A percentile compares a stretch with the other conserved stretches of the same genome.
These are phyloP conservation scores for Candida parachauliodes DNA, from an alignment of 805 yeast species.

Conservation along the genomic window DNA sequence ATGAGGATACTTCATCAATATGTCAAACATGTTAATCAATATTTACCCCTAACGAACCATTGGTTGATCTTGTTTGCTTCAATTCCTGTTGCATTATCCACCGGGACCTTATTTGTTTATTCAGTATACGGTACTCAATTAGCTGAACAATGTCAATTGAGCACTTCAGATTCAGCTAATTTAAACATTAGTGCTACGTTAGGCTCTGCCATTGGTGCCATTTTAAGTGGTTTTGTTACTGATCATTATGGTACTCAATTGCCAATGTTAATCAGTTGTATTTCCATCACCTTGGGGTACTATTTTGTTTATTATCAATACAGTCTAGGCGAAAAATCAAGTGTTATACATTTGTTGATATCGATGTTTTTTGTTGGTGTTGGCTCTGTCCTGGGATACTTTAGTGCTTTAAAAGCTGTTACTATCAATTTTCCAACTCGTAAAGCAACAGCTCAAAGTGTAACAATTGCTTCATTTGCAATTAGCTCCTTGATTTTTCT, in stretches of 20 bases:
- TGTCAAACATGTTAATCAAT: constrained; percentile 15
- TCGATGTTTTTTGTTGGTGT: constrained; percentile 31
- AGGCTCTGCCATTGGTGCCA: constrained; percentile 32
- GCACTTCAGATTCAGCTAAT: constrained; percentile 25
- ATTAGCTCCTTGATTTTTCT: constrained; percentile 27
- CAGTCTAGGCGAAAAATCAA: constrained; percentile 16
- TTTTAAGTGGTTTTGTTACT: constrained; percentile 29
- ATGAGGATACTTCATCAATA: constrained; percentile 14
- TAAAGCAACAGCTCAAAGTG: constrained; percentile 34
- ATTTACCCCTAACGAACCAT: constrained; percentile 23
- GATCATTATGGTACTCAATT: constrained; percentile 32
- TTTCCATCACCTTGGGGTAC: constrained; percentile 24
- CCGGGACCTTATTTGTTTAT: constrained; percentile 32
- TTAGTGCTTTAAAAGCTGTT: constrained; percentile 32
- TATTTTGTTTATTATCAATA: constrained; percentile 23
- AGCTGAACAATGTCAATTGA: constrained; percentile 26
- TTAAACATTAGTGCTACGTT: constrained; percentile 28
- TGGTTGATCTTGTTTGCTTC: constrained; percentile 24
- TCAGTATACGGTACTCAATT: constrained; percentile 32
- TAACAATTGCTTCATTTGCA: constrained; percentile 37
- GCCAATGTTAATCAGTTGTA: constrained; percentile 26
- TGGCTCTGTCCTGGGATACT: constrained; percentile 32
- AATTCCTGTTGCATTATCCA: constrained; percentile 30
- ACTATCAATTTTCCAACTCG: constrained; percentile 27
- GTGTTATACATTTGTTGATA: constrained; percentile 13